Percentiles rank a stretch among this genome's conserved stretches.
Conservation (phyloP, 805 yeast genomes). For the Sporopachydermia lactativora region DNA sequence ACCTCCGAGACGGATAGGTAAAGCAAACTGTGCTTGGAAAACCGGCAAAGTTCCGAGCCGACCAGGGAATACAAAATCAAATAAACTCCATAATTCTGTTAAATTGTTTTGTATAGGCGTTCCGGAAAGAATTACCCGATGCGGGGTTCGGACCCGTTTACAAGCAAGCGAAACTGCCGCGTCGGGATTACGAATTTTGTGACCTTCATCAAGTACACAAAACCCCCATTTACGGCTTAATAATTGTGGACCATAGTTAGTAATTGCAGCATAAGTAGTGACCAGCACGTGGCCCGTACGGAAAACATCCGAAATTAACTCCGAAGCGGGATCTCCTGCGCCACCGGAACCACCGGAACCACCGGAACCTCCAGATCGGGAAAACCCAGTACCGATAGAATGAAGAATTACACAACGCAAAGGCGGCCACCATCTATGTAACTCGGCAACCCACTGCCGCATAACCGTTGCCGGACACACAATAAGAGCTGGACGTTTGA, state of each 20-base stretch:
- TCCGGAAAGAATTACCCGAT: constrained; percentile 81
- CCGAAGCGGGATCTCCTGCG: no score
- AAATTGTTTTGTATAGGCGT: constrained; percentile 94
- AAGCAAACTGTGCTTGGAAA: constrained; percentile 81
- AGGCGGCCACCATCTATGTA: constrained; percentile 98
- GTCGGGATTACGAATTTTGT: constrained; percentile 90
- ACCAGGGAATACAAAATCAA: constrained; percentile 93
- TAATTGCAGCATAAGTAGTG: constrained; percentile 83
- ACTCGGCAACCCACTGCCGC: constrained; percentile 94
- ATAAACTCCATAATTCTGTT: constrained; percentile 85
- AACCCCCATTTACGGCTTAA: constrained; percentile 77
- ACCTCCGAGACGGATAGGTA: constrained; percentile 94
- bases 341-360: no score
- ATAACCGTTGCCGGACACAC: constrained; percentile 96
- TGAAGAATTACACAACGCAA: constrained; percentile 75
- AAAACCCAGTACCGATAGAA: constrained; percentile 77
- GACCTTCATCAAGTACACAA: constrained; percentile 90
- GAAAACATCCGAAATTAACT: constrained; percentile 43
- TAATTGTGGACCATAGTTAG: constrained; percentile 47
- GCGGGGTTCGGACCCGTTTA: constrained; percentile 72
- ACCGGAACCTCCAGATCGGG: no score
- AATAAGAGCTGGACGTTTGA: constrained; percentile 66
- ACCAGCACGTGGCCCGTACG: constrained; percentile 69
- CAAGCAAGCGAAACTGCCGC: constrained; percentile 75
- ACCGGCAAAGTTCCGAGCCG: constrained; percentile 89